Evolutionary conservation across 1,284 basidiomycete genomes (phyloP).

Genomic region (Thelephora terrestris): DNA sequence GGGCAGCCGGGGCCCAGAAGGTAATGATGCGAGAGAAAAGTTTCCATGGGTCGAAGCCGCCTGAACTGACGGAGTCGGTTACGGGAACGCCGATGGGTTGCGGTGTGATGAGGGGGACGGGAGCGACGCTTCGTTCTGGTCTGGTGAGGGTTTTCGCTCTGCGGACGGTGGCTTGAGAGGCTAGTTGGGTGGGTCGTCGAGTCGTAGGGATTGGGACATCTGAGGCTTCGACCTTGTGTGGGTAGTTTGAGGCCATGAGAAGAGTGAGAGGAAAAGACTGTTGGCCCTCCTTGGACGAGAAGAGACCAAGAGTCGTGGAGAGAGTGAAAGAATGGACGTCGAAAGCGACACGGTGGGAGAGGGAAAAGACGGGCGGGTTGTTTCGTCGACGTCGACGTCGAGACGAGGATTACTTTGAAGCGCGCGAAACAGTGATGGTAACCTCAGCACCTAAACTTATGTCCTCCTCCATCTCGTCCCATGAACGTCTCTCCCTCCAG

Average conservation of each 20-base stretch:
- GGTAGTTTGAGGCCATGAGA: conserved; percentile 21
- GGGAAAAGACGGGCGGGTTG: background rate
- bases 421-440: no score
- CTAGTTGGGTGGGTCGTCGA: conserved; percentile 37
- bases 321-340: conserved; percentile 13
- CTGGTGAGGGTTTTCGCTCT: conserved; percentile 93
- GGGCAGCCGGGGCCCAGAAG: conserved; percentile 82
- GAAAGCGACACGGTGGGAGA: conserved; percentile 9
- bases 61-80: conserved; percentile 22
- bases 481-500: no score
- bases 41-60: conserved; percentile 69
- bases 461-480: no score
- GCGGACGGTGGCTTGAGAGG: conserved; percentile 52
- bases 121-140: conserved; percentile 89
- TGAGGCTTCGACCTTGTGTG: conserved; percentile 27
- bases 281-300: conserved; percentile 9
- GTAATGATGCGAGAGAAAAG: conserved; percentile 75
- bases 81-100: conserved; percentile 25
- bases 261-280: conserved; percentile 5
- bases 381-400: conserved; percentile 12
- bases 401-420: conserved; percentile 4
- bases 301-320: conserved; percentile 4
- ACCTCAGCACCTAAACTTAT: no score
- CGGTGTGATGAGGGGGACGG: conserved; percentile 88
- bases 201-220: conserved; percentile 65